Evolutionary conservation across 768 basidiomycete genomes (phyloP).

Genomic region (Serendipita vermifera): DNA sequence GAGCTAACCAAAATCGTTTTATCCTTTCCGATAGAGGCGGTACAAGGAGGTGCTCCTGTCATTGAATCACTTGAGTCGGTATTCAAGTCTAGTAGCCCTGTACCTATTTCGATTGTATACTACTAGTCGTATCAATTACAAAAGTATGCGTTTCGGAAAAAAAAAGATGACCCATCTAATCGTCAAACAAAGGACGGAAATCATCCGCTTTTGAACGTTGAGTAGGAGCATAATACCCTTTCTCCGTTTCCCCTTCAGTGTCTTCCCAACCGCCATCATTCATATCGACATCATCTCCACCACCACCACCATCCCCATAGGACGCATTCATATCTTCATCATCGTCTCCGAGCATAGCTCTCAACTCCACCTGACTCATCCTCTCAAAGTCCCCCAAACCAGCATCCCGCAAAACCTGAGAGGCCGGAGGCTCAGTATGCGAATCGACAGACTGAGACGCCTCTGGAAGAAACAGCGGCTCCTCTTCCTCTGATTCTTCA

Average conservation of each 20-base stretch:
- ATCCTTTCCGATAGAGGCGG: no score
- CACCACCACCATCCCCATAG: not conserved
- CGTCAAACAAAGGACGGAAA: not conserved
- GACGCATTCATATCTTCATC: slow-evolving; percentile 36
- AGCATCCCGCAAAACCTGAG: slow-evolving; percentile 42
- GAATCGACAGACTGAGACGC: slow-evolving; percentile 26
- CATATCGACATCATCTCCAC: not conserved
- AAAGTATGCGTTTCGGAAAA: no score
- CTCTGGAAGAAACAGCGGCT: slow-evolving; percentile 26
- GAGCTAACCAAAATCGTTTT: no score
- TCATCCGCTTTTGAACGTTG: not conserved
- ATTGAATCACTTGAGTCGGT: no score
- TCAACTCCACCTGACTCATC: slow-evolving; percentile 51
- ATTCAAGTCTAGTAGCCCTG: no score
- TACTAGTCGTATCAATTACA: no score
- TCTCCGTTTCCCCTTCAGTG: not conserved
- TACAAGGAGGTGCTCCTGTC: no score
- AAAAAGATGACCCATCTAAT: no score
- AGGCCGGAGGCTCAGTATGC: slow-evolving; percentile 38
- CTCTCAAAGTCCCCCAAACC: slow-evolving; percentile 51
- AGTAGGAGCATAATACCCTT: not conserved
- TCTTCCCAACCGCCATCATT: not conserved
- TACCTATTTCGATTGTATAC: no score
- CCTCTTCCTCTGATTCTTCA: slow-evolving; percentile 12
- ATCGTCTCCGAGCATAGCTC: slow-evolving; percentile 45